Base-by-base conservation (phyloP, 208 protist species). In the Acanthamoeba triangularis region DNA sequence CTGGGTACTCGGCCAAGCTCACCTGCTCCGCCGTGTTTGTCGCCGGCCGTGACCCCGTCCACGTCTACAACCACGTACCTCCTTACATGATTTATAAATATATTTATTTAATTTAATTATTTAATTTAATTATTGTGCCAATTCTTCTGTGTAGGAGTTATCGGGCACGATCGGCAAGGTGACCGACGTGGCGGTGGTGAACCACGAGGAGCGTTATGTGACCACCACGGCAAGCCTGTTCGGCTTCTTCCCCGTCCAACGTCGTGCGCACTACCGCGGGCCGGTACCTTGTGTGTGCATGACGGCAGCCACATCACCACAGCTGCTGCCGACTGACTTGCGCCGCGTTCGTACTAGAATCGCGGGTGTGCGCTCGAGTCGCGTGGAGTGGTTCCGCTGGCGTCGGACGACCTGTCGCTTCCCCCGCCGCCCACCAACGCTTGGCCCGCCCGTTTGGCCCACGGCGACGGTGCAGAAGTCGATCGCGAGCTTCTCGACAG, bases 1-100 rank as follows among this genome's bases (percentile, higher is more conserved):
- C 69, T 14, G 69, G 69, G 11, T 78, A 78, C 35, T 78, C 69
- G 35, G 69, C 69, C 11, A 78, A 78, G 69, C 69, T 78, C 69
- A 78, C 69, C 33, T 78, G 69, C 33, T 78, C 69, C 10, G 69
- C 69, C 35, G 69, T 78, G 16, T 78, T 47, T 8, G 69, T 78
- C 2, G 20, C 69, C 69, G 69, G 69, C 20, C 69, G 69, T 30
- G 69, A 78, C n/a, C 69, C 69, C 69, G 69, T 7, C 69, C 69
- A 78, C 30, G 69, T 78, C 69, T 44, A 78, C 33, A 20, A 20
- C 69, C 69, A 78, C 33, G 69, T 72, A 37, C 65, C 2, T 1
- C 28, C 65, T 13, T 72, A 37, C 18, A 30, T 69, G 6, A 69
- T 54, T 54, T 6, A 1, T 23, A 59, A 59, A 20, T 59, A 0